These are phyloP conservation scores for Talaromyces sp. DNA, from an alignment of 2,329 filamentous ascomycete species.

Conservation along the genomic window DNA sequence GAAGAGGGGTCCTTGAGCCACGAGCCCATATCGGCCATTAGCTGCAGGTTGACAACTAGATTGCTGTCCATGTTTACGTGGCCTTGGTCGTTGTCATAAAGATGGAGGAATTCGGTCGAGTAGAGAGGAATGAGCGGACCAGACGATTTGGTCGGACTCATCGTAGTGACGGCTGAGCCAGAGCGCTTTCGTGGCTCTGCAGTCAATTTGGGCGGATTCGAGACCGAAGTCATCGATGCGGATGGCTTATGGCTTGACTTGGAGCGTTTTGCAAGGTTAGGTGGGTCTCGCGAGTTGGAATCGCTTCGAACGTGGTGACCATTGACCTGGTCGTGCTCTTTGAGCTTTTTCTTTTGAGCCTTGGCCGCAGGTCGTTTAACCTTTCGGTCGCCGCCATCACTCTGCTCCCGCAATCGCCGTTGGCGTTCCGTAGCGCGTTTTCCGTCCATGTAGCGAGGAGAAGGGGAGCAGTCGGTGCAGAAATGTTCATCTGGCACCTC, in stretches of 20 bases:
- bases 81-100: slow-evolving; percentile 61
- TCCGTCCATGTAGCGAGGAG: slow-evolving; percentile 68
- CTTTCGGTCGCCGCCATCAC: slow-evolving; percentile 62
- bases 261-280: slow-evolving; percentile 60
- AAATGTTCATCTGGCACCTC: slow-evolving; percentile 74
- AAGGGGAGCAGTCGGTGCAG: slow-evolving; percentile 85
- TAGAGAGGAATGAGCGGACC: slow-evolving; percentile 61
- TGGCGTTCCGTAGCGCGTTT: slow-evolving; percentile 71
- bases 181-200: slow-evolving; percentile 58
- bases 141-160: slow-evolving; percentile 57
- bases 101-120: slow-evolving; percentile 67
- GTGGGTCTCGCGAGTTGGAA: slow-evolving; percentile 43
- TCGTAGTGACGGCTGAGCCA: slow-evolving; percentile 55
- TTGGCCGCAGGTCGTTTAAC: slow-evolving; percentile 70
- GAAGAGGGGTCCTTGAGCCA: slow-evolving; percentile 74
- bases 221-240: slow-evolving; percentile 67
- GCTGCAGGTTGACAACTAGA: slow-evolving; percentile 67
- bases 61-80: slow-evolving; percentile 63
- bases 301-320: slow-evolving; percentile 59
- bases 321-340: slow-evolving; percentile 63
- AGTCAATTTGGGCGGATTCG: slow-evolving; percentile 59
- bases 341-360: slow-evolving; percentile 79
- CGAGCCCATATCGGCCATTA: slow-evolving; percentile 67
- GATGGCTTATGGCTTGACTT: slow-evolving; percentile 78
- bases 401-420: slow-evolving; percentile 54